Evolutionary conservation across 2,329 filamentous ascomycete genomes (phyloP), one percentile per base, ranked within the genome.

Genomic region (Penicillium rolfsii): DNA sequence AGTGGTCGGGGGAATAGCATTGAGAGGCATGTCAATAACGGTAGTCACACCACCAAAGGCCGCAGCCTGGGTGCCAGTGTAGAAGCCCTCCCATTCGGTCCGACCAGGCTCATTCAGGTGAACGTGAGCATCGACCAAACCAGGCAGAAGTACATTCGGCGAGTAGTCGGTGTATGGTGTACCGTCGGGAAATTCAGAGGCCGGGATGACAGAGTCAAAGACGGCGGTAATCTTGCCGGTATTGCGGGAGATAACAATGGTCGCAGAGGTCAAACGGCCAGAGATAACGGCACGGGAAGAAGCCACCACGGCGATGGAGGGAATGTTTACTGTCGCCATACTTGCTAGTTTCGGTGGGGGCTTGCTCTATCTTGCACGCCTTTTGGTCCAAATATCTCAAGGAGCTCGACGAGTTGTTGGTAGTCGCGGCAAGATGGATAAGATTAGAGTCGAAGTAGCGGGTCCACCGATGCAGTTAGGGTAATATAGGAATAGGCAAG

Each of bases 71-170:
- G 95, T 98, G 52, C 95, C 95, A 0, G 93, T 97, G 82, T 89
- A 91, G 82, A 99, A 99, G 11, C 95, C 95, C 75, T 99, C 95
- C 95, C 95, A 98, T 85, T 97, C 94, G 55, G 94, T 97, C 59
- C 95, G 87, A 45, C 95, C 95, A 0, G 95, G 95, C 80, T 99
- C 95, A 73, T 98, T 98, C 69, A 98, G 86, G 80, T 99, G 95
- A 40, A 99, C 95, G 76, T 99, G 95, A 38, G 95, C 94, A 76
- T 99, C 95, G 19, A 99, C 94, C 33, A 99, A 83, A 22, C 95
- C 95, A 0, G 95, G 95, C 36, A 98, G 84, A 41, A 99, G 82
- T 50, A 98, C 84, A 76, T 89, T 85, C 11, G 94, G 92, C 24
- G 90, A 91, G 79, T 97, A 88, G 81, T 99, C 89, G 67, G 86